Evolutionary conservation across 164 flowering plant genomes (phyloP).

Genomic region (Umbellularia californica): DNA sequence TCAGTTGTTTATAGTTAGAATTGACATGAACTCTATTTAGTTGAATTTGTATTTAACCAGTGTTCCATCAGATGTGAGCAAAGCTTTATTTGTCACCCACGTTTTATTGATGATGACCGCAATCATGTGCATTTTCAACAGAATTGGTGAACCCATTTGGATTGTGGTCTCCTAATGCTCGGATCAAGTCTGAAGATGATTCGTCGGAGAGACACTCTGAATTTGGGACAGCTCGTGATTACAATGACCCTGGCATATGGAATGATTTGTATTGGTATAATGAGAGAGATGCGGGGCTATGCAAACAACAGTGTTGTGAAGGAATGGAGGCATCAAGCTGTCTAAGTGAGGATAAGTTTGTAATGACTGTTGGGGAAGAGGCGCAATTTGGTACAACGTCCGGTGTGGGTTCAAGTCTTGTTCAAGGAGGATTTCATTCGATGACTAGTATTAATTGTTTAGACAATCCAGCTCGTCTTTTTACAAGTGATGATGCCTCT

Average conservation of each 20-base stretch:
- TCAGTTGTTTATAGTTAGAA: not conserved
- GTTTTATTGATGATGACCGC: not conserved
- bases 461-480: constrained; percentile 29
- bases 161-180: constrained; percentile 27
- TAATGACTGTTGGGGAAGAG: constrained; percentile 40
- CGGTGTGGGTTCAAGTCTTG: constrained; percentile 10
- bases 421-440: constrained; percentile 30
- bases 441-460: constrained; percentile 22
- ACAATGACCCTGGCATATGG: constrained; percentile 61
- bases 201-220: constrained; percentile 75
- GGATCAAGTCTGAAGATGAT: constrained; percentile 37
- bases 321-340: constrained; percentile 41
- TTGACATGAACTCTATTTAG: not conserved
- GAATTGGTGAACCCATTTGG: constrained; percentile 89
- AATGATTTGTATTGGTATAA: constrained; percentile 54
- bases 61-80: not conserved
- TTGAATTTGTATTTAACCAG: not conserved
- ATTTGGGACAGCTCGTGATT: constrained; percentile 89
- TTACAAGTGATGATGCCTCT: constrained; percentile 7
- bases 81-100: not conserved
- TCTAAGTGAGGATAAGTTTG: constrained; percentile 76
- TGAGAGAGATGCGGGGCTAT: constrained; percentile 55
- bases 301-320: constrained; percentile 41
- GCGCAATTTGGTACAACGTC: constrained; percentile 19
- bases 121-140: constrained; percentile 19